A percentile compares a stretch with the other conserved stretches of the same genome.
Conservation (phyloP, 1,284 basidiomycete species). For the Ustilago bromivora region DNA sequence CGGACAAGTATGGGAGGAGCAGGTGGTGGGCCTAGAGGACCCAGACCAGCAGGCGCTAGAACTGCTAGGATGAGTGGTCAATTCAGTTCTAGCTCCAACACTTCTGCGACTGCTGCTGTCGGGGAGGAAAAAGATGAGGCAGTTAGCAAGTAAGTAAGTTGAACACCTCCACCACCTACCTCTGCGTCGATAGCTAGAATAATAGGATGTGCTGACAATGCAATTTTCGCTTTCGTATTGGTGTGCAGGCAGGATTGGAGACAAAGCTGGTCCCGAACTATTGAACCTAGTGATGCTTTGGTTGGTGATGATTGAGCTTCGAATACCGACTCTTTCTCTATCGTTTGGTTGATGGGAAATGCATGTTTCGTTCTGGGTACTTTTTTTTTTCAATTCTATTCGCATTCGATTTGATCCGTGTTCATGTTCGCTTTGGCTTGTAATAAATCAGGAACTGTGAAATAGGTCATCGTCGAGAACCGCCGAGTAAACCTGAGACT, state of each 20-base stretch:
- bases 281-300: conserved; percentile 5
- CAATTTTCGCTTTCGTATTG: not conserved
- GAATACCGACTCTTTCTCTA: not conserved
- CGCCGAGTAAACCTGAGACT: too few species aligned
- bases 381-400: too few species aligned
- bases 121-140: not conserved
- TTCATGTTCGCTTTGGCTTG: too few species aligned
- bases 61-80: conserved; percentile 25
- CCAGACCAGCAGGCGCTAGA: conserved; percentile 35
- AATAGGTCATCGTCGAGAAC: too few species aligned
- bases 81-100: conserved; percentile 8
- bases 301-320: not conserved
- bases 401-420: too few species aligned
- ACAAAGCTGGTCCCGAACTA: conserved; percentile 1
- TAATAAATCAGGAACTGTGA: too few species aligned
- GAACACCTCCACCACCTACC: not conserved
- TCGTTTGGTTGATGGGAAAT: too few species aligned
- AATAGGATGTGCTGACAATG: not conserved
- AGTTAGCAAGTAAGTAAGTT: not conserved
- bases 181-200: too few species aligned
- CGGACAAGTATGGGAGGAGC: conserved; percentile 11
- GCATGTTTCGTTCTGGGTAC: too few species aligned
- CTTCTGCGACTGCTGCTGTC: not conserved
- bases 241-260: not conserved
- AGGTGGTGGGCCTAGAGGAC: conserved; percentile 24